Base-by-base conservation (phyloP, 2,329 filamentous ascomycete species). In the Leptoxyphium fumago region DNA sequence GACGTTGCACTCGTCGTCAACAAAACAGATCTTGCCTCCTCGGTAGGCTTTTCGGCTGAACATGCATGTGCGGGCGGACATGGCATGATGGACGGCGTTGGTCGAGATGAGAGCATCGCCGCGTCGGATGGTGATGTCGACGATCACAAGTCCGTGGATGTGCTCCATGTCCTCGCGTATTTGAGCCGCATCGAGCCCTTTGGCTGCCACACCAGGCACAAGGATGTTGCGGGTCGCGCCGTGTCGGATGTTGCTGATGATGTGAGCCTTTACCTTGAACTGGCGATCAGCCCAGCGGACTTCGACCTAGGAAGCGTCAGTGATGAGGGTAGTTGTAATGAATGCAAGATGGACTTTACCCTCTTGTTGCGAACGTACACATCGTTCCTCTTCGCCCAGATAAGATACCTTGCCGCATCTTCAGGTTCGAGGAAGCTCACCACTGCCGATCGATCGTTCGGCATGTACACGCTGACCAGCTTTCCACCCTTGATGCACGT, bases 21-120 rank as follows among this genome's bases (percentile, higher is more conserved):
- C 77, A 72, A 78, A 89, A 11, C 80, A 76, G 51, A 93, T 81
- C 48, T 72, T 78, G 47, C 72, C 77, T 17, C 74, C 71, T 56
- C 80, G 84, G 65, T 91, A 93, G 28, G 71, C 72, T 11, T 74
- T 76, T 45, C 64, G 61, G 45, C 64, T 69, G 74, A 82, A 79
- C 80, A 93, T 83, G 64, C 84, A 91, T 9, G 75, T 83, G 14
- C 77, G 74, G 8, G 84, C 84, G 61, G 80, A 84, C 43, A 85
- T 71, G 10, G 84, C 82, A 48, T 82, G 80, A 55, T 81, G 73
- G 9, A 93, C 72, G 0, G 84, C 86, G 60, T 88, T 93, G 7
- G 80, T 84, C 44, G 75, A 78, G 50, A 93, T 77, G 59, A 75
- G 75, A 46, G 74, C 81, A 59, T 78, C 74, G 3, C 70, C 69